Evolutionary conservation across 352 stramenopile genomes (phyloP).

Genomic region (Pythium dissimile): DNA sequence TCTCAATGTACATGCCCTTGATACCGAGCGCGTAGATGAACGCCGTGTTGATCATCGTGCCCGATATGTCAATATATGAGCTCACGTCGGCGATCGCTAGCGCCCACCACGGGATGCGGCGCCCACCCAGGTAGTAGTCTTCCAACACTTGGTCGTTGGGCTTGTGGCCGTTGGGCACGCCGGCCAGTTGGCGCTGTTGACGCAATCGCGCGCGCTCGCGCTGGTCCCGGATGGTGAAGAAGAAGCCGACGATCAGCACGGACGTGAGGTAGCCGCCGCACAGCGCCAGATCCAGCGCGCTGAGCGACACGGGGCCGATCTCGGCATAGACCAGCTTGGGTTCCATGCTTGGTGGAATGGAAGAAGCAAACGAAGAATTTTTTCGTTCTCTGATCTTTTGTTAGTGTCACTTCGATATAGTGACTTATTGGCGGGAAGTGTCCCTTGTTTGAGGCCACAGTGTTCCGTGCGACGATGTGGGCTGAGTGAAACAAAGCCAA

Average conservation of each 20-base stretch:
- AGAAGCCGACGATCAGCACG: slow-evolving; percentile 60
- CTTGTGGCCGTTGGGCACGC: slow-evolving; percentile 10
- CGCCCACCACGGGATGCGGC: slow-evolving; percentile 67
- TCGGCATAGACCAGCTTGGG: slow-evolving; percentile 1
- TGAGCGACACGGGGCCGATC: slow-evolving; percentile 28
- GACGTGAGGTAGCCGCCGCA: slow-evolving; percentile 57
- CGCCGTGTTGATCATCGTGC: slow-evolving; percentile 84
- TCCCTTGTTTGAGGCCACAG: slow-evolving; percentile 12
- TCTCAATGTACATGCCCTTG: slow-evolving; percentile 84
- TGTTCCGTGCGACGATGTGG: slow-evolving; percentile 18
- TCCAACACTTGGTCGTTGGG: slow-evolving; percentile 42
- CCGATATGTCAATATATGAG: slow-evolving; percentile 84
- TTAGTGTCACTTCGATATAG: slow-evolving; percentile 16
- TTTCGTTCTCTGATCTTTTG: too few species aligned
- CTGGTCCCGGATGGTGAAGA: slow-evolving; percentile 62
- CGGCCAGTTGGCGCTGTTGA: slow-evolving; percentile 22
- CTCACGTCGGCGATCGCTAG: slow-evolving; percentile 74
- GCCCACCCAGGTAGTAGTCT: slow-evolving; percentile 72
- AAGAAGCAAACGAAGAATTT: too few species aligned
- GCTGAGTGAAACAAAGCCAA: too few species aligned
- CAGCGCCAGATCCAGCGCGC: slow-evolving; percentile 45
- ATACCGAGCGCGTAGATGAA: slow-evolving; percentile 77
- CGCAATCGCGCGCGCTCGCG: slow-evolving; percentile 33
- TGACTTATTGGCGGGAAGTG: slow-evolving; percentile 7
- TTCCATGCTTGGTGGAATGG: not conserved